These are phyloP conservation scores for Schizochytrium sp. DNA, from an alignment of 108 stramenopile species.

Conservation along the genomic window DNA sequence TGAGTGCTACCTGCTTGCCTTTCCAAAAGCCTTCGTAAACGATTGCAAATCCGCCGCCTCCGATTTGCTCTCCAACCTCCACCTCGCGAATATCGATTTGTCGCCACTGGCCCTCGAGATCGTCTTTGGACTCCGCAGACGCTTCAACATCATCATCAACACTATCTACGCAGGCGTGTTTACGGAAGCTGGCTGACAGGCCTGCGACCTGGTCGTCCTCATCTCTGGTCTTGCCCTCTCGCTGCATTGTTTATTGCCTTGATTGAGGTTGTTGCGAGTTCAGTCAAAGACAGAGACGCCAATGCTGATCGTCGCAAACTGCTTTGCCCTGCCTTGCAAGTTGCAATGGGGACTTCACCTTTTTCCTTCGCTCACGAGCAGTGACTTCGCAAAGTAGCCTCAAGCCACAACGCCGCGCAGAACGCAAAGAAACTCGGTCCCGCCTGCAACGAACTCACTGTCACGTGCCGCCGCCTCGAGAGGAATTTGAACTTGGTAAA, in stretches of 20 bases:
- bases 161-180: not conserved
- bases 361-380: too few species aligned
- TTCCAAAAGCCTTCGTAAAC: slow-evolving; percentile 31
- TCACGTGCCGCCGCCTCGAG: too few species aligned
- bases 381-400: too few species aligned
- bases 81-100: slow-evolving; percentile 4
- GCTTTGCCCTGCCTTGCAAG: too few species aligned
- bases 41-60: slow-evolving; percentile 46
- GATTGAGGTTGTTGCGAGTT: too few species aligned
- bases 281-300: too few species aligned
- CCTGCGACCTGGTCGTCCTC: not conserved
- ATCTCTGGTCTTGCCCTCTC: not conserved
- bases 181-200: not conserved
- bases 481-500: too few species aligned
- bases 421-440: too few species aligned
- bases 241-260: not conserved
- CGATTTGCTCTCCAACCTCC: slow-evolving; percentile 32
- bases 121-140: not conserved
- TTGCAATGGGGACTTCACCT: too few species aligned
- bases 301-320: too few species aligned
- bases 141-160: not conserved
- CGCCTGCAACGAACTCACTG: too few species aligned
- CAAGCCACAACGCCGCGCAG: too few species aligned
- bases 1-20: slow-evolving; percentile 30
- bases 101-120: not conserved